phyloP scores from a whole-genome alignment of 2,329 filamentous ascomycete species.

The Penicillium sp. region DNA sequence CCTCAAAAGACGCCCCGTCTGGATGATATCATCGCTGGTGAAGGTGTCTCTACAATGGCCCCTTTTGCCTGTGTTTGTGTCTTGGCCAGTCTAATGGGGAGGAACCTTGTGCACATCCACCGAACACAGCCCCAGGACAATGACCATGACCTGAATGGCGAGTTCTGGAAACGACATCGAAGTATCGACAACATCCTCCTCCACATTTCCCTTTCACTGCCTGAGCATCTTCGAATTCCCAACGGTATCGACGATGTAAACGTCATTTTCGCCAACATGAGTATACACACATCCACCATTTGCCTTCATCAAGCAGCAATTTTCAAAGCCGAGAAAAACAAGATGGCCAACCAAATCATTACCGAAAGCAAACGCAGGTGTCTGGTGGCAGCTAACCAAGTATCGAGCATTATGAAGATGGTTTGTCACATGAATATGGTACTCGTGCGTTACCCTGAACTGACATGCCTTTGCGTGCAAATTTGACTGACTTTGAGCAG shows the following conservation, averaged over 20 bases:
- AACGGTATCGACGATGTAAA: constrained; percentile 70
- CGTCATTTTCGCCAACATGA: constrained; percentile 91
- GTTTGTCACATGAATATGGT: constrained; percentile 84
- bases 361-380: constrained; percentile 89
- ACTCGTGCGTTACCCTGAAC: constrained; percentile 52
- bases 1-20: constrained; percentile 67
- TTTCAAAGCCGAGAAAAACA: constrained; percentile 90
- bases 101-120: constrained; percentile 85
- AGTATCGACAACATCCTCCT: constrained; percentile 83
- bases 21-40: constrained; percentile 48
- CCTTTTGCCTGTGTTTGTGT: constrained; percentile 74
- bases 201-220: constrained; percentile 79
- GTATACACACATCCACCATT: constrained; percentile 91
- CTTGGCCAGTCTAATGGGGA: constrained; percentile 83
- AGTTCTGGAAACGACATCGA: constrained; percentile 92
- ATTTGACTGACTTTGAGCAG: constrained; percentile 43
- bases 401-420: constrained; percentile 91
- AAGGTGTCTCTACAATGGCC: constrained; percentile 68
- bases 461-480: background rate
- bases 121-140: constrained; percentile 74
- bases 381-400: constrained; percentile 87
- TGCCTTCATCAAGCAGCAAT: constrained; percentile 98
- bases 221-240: constrained; percentile 72
- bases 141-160: constrained; percentile 81
- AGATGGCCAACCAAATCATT: constrained; percentile 67